phyloP scores from a whole-genome alignment of 495 filamentous ascomycete species.

The Aspergillus cavernicola region DNA sequence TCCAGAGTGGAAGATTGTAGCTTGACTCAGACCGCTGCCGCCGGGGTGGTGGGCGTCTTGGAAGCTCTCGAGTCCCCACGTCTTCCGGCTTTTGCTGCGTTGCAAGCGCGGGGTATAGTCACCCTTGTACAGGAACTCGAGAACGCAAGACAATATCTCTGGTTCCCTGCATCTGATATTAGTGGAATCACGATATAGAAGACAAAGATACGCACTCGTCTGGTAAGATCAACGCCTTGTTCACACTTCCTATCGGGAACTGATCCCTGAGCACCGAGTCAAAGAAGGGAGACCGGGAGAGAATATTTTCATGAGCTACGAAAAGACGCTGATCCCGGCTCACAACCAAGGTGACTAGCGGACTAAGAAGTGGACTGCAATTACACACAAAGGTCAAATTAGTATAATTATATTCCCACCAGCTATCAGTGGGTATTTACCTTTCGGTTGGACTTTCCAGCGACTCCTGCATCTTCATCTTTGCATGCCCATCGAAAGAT shows the following conservation, averaged over 20 bases:
- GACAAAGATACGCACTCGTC: slow-evolving; percentile 45
- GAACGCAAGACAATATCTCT: slow-evolving; percentile 61
- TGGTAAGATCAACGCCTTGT: slow-evolving; percentile 57
- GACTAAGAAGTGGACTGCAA: slow-evolving; percentile 46
- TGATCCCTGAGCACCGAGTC: slow-evolving; percentile 51
- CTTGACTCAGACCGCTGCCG: slow-evolving; percentile 63
- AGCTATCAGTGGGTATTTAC: slow-evolving; percentile 32
- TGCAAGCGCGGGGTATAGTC: slow-evolving; percentile 61
- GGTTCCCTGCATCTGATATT: slow-evolving; percentile 43
- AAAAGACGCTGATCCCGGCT: slow-evolving; percentile 76
- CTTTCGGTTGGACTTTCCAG: slow-evolving; percentile 52
- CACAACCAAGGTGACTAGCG: slow-evolving; percentile 73
- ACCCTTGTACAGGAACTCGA: slow-evolving; percentile 70
- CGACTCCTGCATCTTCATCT: slow-evolving; percentile 70
- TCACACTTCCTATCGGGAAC: slow-evolving; percentile 51
- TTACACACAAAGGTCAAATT: slow-evolving; percentile 8
- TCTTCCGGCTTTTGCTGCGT: slow-evolving; percentile 43
- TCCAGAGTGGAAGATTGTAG: slow-evolving; percentile 68
- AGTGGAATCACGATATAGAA: not conserved
- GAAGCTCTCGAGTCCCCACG: slow-evolving; percentile 68
- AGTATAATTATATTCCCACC: slow-evolving; percentile 15
- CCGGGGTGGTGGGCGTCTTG: slow-evolving; percentile 42
- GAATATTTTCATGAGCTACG: slow-evolving; percentile 65
- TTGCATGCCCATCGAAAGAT: slow-evolving; percentile 64
- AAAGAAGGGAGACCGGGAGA: slow-evolving; percentile 59